phyloP scores from a whole-genome alignment of 345 rosid species.

The Leavenworthia alabamica region DNA sequence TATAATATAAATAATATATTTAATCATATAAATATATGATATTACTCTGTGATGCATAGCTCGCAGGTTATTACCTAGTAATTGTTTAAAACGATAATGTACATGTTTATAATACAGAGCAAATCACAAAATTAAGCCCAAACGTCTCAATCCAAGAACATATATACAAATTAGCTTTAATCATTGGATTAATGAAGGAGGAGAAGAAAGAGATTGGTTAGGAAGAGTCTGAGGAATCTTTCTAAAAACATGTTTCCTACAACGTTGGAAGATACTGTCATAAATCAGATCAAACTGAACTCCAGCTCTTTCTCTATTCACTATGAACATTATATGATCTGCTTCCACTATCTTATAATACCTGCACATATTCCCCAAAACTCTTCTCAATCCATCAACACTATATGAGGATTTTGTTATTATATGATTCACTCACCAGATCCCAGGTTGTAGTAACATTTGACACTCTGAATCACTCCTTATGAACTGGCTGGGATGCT shows the following conservation, averaged over 20 bases:
- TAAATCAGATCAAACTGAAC: slow-evolving; percentile 83
- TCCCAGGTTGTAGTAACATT: slow-evolving; percentile 69
- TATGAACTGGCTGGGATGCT: slow-evolving; percentile 57
- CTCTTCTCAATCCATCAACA: not conserved
- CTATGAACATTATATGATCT: slow-evolving; percentile 83
- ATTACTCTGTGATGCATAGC: too few relatives aligned
- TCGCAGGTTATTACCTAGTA: too few relatives aligned
- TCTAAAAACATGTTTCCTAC: slow-evolving; percentile 81
- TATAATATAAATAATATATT: too few relatives aligned
- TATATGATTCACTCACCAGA: slow-evolving; percentile 61
- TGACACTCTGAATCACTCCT: slow-evolving; percentile 58
- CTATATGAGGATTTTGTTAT: not conserved
- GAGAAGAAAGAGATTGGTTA: slow-evolving; percentile 29
- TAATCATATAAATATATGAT: too few relatives aligned
- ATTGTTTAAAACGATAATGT: too few relatives aligned
- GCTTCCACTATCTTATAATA: slow-evolving; percentile 91
- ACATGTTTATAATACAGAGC: too few relatives aligned
- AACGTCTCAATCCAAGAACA: not conserved
- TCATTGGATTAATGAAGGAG: not conserved
- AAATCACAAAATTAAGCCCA: slow-evolving; percentile 19
- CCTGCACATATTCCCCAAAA: slow-evolving; percentile 42
- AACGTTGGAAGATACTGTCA: slow-evolving; percentile 88
- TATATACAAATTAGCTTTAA: slow-evolving; percentile 12
- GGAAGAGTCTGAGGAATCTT: slow-evolving; percentile 58
- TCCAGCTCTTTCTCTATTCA: slow-evolving; percentile 93